A percentile compares a stretch with the other conserved stretches of the same genome.
These are phyloP conservation scores for Saturnispora serradocipensis DNA, from an alignment of 805 yeast genomes.

Conservation along the genomic window DNA sequence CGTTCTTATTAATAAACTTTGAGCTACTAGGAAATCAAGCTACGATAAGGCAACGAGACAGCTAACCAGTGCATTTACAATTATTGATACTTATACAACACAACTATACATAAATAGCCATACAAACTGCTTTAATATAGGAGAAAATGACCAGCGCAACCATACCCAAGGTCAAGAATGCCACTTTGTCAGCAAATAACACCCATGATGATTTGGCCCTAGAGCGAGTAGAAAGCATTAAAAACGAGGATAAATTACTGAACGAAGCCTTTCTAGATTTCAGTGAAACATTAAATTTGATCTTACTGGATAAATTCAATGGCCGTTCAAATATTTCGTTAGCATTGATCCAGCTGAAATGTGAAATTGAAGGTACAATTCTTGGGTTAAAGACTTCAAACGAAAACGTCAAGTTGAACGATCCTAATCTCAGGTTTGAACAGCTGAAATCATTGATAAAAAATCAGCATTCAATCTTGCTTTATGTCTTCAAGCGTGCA, in stretches of 20 bases:
- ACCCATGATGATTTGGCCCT: not conserved
- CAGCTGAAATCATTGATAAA: not conserved
- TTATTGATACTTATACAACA: not conserved
- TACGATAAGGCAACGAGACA: not conserved
- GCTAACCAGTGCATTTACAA: not conserved
- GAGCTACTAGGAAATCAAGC: no score
- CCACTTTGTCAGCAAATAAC: not conserved
- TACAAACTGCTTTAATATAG: not conserved
- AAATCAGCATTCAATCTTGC: conserved; percentile 5
- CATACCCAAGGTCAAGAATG: not conserved
- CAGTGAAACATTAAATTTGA: conserved; percentile 1
- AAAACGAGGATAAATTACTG: not conserved
- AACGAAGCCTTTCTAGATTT: not conserved
- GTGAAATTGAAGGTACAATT: not conserved
- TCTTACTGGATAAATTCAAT: conserved; percentile 4
- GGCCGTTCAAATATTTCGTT: conserved; percentile 5
- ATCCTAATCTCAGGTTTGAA: not conserved
- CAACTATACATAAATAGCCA: not conserved
- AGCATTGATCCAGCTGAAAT: conserved; percentile 5
- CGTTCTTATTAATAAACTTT: not conserved
- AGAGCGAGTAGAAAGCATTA: not conserved
- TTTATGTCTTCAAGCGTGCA: conserved; percentile 6
- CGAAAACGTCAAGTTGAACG: not conserved
- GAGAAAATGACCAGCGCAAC: not conserved
- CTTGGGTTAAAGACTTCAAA: conserved; percentile 1